Evolutionary conservation across 148 eudicot species (phyloP), one percentile per base, ranked within the genome.

Genomic region (Spergularia bocconei): DNA sequence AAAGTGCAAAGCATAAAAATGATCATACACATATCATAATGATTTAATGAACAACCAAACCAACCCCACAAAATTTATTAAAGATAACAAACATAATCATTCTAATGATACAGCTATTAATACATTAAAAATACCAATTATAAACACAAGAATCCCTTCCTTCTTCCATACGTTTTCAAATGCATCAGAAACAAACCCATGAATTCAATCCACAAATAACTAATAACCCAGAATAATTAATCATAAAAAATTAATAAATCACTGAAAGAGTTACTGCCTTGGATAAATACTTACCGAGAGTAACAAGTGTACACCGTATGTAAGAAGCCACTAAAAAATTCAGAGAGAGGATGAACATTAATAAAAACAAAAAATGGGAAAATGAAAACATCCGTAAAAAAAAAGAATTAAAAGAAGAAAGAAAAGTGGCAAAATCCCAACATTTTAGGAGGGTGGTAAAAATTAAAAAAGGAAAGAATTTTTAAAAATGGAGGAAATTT

Each of bases 41-140:
- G 25, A 23, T 23, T 23, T 23, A 23, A 1, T 23, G 23, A 72
- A 21, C 48, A 29, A 29, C 48, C 38, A 48, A 64, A 48, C 20
- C 33, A 58, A 25, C 19, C 67, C 63, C 17, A 44, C 58, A 20
- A 74, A 59, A 53, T 44, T 74, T 48, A 62, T 39, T 17, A 77
- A 29, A 19, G 38, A 63, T 4, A 75, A 11, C 64, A 78, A 56
- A 80, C 83, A 76, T 19, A 75, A 80, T 80, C 52, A 80, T 70
- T 76, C 48, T 5, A 64, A 51, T 5, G 56, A 51, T 39, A 58
- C 63, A 41, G 70, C 69, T 71, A 63, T 63, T 9, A 44, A 53
- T 20, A 16, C 25, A 55, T 12, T 67, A 39, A 62, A 62, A 58
- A 29, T 66, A 33, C 48, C 56, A 55, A 72, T 21, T 38, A 11